phyloP scores from a whole-genome alignment of 345 rosid genomes.

The Abelmoschus esculentus region DNA sequence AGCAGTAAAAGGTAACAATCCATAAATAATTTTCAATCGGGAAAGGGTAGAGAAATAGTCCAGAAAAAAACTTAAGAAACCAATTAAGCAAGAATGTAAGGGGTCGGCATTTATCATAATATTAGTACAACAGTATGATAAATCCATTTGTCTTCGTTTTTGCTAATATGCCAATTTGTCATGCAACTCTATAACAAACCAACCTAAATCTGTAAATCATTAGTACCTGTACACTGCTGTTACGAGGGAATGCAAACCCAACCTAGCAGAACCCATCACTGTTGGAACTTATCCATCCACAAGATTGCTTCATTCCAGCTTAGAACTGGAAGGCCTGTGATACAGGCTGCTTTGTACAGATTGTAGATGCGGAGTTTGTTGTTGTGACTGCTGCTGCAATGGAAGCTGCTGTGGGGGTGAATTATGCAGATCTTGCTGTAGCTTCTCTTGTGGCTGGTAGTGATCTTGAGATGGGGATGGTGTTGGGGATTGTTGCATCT shows the following conservation, averaged over 20 bases:
- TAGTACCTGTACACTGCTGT: constrained; percentile 74
- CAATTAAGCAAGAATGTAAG: background rate
- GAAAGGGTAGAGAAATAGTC: background rate
- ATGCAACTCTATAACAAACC: background rate
- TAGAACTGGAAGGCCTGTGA: constrained; percentile 50
- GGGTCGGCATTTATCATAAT: background rate
- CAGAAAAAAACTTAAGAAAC: background rate
- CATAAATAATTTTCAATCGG: background rate
- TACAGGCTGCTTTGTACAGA: constrained; percentile 50
- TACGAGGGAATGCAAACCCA: constrained; percentile 41
- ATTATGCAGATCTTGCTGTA: constrained; percentile 31
- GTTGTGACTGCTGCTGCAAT: constrained; percentile 42
- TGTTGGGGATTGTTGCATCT: constrained; percentile 33
- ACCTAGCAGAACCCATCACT: constrained; percentile 41
- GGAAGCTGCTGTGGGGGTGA: constrained; percentile 26
- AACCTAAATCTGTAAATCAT: background rate
- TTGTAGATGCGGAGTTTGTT: constrained; percentile 53
- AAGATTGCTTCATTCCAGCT: constrained; percentile 49
- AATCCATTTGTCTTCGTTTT: background rate
- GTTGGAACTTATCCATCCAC: constrained; percentile 38
- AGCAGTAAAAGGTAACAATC: background rate
- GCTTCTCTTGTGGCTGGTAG: constrained; percentile 44
- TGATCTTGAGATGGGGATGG: constrained; percentile 44
- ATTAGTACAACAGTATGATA: background rate
- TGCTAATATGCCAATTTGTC: background rate